Conservation (phyloP, 202 grass and related monocot species). For the Panicum hallii region DNA sequence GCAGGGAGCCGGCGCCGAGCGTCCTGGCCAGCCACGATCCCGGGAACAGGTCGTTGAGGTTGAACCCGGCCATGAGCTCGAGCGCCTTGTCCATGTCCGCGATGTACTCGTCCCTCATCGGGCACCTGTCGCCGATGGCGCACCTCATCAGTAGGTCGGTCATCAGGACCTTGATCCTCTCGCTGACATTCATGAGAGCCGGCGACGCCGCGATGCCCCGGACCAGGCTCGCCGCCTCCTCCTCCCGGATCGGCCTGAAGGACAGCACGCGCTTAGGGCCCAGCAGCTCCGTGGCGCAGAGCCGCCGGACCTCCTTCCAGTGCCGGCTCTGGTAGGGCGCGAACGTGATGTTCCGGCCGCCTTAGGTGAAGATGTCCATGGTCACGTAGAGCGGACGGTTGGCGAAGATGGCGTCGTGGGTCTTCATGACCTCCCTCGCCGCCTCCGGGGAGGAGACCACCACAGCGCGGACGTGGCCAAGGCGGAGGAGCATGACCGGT, state of each 20-base stretch:
- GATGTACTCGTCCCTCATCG: conserved; percentile 8
- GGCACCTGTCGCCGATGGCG: conserved; percentile 17
- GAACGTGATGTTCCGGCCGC: conserved; percentile 22
- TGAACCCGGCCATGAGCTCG: conserved; percentile 28
- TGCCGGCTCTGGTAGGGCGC: conserved; percentile 14
- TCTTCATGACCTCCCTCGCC: conserved; percentile 45
- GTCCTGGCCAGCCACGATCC: conserved; percentile 1
- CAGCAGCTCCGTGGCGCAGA: conserved; percentile 40
- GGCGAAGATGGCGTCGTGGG: conserved; percentile 32
- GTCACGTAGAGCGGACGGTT: conserved; percentile 15
- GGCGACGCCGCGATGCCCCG: not conserved
- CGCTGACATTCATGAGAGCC: not conserved
- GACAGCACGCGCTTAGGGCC: conserved; percentile 24
- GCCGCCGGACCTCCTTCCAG: conserved; percentile 33
- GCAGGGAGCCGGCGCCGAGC: not conserved
- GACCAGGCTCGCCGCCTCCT: conserved; percentile 13
- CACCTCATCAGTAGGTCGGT: conserved; percentile 33
- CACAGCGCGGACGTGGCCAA: conserved; percentile 29
- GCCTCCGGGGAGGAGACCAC: conserved; percentile 46
- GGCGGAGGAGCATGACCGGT: conserved; percentile 9
- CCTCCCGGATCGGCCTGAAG: conserved; percentile 34
- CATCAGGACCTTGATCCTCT: conserved; percentile 10
- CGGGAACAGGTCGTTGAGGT: conserved; percentile 40
- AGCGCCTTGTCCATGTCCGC: conserved; percentile 5
- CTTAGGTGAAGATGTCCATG: conserved; percentile 5